Evolutionary conservation across 495 filamentous ascomycete species (phyloP), one percentile per base, ranked within the genome.

Genomic region (Neurospora sp.): DNA sequence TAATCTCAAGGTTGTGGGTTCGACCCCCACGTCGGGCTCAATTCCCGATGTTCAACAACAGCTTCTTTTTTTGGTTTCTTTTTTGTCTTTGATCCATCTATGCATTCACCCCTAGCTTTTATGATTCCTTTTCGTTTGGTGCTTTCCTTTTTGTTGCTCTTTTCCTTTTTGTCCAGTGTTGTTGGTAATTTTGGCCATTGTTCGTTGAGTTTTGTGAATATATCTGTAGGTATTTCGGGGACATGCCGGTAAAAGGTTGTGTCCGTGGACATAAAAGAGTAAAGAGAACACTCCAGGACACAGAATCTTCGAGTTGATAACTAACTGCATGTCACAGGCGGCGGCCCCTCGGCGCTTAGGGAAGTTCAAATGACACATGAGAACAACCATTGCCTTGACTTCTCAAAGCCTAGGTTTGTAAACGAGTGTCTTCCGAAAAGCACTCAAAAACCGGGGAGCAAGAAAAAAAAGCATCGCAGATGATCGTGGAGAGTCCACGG

Each of bases 1-100:
- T 90, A 89, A 89, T 89, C 88, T 88, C 85, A 89, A 89, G 46
- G 46, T 53, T 53, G 20, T 53, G 46, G 46, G 46, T 53, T 53
- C 46, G 46, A 53, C 46, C 46, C 46, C 46, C 46, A 53, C 46
- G 46, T 53, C 46, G 46, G 46, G 46, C 46, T 53, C 46, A 27
- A 53, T 53, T 53, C 46, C 46, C 20, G 87, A 61, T 61, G 53
- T 61, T 61, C 12, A 35, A 35, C 14, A 61, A 35, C 53, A 61
- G 35, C 22, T 31, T 1, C 12, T 16, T 35, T 61, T 61, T 61
- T 35, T 8, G 5, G 10, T 9, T 61, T 18, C 3, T 16, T 61
- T 61, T 61, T 31, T 35, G 12, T 14, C 12, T 12, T 16, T 59
- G 22, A 27, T 2, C 48, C 20, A 27, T 27, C 4, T 3, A 27